Conservation (phyloP, 2,329 filamentous ascomycete genomes). For the Ophiostoma ulmi region DNA sequence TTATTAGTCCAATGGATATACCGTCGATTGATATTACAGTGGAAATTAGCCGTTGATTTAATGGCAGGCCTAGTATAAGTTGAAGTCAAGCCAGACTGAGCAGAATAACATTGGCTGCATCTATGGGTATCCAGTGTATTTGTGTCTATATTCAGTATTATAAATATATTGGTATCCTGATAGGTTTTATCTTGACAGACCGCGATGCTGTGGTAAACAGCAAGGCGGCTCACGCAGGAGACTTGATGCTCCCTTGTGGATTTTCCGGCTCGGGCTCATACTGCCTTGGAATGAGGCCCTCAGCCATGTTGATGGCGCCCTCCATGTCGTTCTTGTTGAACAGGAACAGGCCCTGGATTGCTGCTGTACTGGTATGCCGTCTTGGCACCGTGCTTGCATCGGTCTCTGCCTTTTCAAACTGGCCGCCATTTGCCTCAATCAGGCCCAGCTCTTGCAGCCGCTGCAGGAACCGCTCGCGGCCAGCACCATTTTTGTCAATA, state of each 20-base stretch:
- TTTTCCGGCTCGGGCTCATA: constrained; percentile 47
- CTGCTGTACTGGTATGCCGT: constrained; percentile 72
- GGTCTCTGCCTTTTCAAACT: background rate
- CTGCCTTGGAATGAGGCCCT: constrained; percentile 56
- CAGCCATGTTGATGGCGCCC: constrained; percentile 76
- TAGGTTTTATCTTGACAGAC: background rate
- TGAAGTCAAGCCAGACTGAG: no score
- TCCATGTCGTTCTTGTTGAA: constrained; percentile 91
- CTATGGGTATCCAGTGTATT: background rate
- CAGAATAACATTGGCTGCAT: background rate
- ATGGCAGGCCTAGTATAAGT: no score
- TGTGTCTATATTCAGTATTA: background rate
- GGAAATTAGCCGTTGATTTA: no score
- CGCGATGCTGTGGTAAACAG: background rate
- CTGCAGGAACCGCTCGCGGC: constrained; percentile 64
- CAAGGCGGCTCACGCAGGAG: constrained; percentile 21
- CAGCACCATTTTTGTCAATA: constrained; percentile 58
- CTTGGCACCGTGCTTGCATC: constrained; percentile 34
- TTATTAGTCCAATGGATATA: no score
- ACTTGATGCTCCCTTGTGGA: constrained; percentile 40
- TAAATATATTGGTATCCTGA: no score
- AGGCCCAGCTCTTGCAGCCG: constrained; percentile 66
- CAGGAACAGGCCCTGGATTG: constrained; percentile 87
- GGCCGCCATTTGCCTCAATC: constrained; percentile 45
- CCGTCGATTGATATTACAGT: no score